phyloP scores from a whole-genome alignment of 257 asterid genomes.

The Solanum tacnaense region DNA sequence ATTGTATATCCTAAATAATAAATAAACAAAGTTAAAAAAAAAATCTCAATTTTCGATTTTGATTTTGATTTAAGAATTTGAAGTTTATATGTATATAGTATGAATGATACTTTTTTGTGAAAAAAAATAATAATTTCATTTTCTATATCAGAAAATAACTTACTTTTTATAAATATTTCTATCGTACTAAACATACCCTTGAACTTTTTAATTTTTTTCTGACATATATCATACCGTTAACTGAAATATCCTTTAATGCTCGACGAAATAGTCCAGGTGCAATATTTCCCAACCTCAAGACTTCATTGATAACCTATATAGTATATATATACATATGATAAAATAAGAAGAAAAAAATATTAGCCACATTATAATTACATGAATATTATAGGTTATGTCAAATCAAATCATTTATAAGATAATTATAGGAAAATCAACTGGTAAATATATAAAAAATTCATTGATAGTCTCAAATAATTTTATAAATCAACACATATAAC shows the following conservation, averaged over 20 bases:
- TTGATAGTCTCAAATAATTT: no score
- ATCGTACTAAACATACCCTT: neutral
- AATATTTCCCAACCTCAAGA: conserved; percentile 58
- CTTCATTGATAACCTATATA: conserved; percentile 65
- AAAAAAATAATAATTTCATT: no score
- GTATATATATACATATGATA: neutral
- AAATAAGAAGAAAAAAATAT: fast-evolving
- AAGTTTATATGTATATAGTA: neutral
- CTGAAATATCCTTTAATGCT: conserved; percentile 54
- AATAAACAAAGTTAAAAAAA: neutral
- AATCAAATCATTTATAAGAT: neutral
- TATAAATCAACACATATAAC: neutral
- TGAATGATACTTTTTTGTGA: neutral
- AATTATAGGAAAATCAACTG: neutral
- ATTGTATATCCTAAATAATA: conserved; percentile 52
- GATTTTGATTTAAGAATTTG: neutral
- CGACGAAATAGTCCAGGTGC: conserved; percentile 84
- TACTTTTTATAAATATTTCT: neutral
- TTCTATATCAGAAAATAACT: neutral
- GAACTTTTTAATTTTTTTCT: neutral
- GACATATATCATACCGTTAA: conserved; percentile 30
- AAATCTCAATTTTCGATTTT: fast-evolving
- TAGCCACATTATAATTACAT: neutral
- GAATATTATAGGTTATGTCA: no score
- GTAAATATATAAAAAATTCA: no score